phyloP scores from a whole-genome alignment of 768 basidiomycete species.

The Tulasnella sp. region DNA sequence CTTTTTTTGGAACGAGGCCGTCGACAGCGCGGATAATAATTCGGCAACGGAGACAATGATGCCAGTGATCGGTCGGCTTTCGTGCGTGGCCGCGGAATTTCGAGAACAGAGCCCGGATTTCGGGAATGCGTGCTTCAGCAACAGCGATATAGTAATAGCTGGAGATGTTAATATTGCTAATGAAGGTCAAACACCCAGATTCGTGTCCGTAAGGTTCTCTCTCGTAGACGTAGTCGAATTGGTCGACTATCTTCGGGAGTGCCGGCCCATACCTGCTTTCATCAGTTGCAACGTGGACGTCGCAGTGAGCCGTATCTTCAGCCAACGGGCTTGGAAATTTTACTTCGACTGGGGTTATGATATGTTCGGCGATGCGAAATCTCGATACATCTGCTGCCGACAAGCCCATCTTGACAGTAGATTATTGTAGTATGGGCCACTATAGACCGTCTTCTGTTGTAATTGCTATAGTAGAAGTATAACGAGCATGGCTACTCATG shows the following conservation, averaged over 20 bases:
- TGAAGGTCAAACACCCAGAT: background rate
- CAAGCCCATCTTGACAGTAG: too few species aligned
- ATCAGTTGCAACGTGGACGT: background rate
- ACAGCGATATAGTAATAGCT: background rate
- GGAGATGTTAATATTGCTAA: background rate
- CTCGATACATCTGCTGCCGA: background rate
- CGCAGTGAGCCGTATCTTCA: background rate
- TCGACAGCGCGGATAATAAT: background rate
- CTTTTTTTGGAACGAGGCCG: background rate
- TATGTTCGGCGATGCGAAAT: background rate
- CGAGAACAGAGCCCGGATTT: background rate
- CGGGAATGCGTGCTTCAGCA: background rate
- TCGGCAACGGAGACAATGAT: background rate
- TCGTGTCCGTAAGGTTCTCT: background rate
- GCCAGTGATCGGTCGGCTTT: background rate
- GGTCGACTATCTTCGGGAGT: background rate
- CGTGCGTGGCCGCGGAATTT: background rate
- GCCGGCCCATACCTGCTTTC: background rate
- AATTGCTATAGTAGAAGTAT: too few species aligned
- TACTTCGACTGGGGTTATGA: background rate
- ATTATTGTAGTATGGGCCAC: too few species aligned
- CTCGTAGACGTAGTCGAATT: background rate
- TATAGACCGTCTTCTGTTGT: too few species aligned
- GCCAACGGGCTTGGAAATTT: background rate
- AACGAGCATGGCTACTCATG: too few species aligned